These are phyloP conservation scores for Backusella parvicylindrica DNA, from an alignment of 192 early-diverging fungal genomes.

Conservation along the genomic window DNA sequence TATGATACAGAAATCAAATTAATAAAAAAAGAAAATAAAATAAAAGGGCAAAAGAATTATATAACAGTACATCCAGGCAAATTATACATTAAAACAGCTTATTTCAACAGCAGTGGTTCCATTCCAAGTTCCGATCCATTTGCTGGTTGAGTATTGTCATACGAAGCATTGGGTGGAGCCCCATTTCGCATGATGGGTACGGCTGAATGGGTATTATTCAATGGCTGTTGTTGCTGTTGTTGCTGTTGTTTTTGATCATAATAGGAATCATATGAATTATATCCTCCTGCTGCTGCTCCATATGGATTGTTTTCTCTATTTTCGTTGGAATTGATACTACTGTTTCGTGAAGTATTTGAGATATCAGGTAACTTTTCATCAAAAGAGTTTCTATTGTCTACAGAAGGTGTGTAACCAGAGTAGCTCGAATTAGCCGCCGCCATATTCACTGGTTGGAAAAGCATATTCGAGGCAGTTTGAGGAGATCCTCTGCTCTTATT, in stretches of 20 bases:
- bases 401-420: neutral
- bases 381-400: neutral
- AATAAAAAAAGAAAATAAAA: neutral
- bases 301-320: neutral
- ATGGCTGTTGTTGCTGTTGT: neutral
- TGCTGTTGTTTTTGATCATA: neutral
- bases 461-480: neutral
- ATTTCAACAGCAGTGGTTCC: constrained; percentile 13
- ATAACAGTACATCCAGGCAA: neutral
- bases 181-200: constrained; percentile 12
- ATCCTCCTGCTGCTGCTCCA: neutral
- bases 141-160: constrained; percentile 6
- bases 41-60: neutral
- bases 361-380: neutral
- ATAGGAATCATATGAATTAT: neutral
- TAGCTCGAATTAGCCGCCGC: neutral
- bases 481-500: neutral
- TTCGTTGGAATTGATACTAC: neutral
- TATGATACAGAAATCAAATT: neutral
- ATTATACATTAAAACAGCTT: neutral
- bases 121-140: constrained; percentile 11
- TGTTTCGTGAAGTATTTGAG: neutral
- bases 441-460: neutral
- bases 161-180: neutral
- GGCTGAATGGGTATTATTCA: neutral